Conservation (phyloP, 331 rosid species). For the Malus hybrid region DNA sequence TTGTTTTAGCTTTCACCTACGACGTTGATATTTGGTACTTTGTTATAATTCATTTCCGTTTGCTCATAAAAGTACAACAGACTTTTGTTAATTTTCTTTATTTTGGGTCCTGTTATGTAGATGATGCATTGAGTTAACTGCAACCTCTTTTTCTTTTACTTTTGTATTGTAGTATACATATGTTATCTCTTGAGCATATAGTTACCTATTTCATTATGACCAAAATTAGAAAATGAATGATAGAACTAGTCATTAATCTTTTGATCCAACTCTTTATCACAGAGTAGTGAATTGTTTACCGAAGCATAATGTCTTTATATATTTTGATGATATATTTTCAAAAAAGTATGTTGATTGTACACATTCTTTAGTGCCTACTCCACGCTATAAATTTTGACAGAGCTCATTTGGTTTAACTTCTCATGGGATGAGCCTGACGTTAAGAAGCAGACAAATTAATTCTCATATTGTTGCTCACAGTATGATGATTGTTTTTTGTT, state of each 20-base stretch:
- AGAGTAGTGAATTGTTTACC: not conserved
- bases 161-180: not conserved
- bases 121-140: not conserved
- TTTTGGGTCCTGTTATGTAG: not conserved
- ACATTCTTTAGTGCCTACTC: not conserved
- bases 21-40: too few species aligned
- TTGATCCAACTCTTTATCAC: not conserved
- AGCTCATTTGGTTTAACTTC: not conserved
- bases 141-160: not conserved
- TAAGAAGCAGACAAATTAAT: not conserved
- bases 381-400: not conserved
- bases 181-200: not conserved
- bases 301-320: not conserved
- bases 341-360: not conserved
- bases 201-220: not conserved
- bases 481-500: constrained; percentile 27
- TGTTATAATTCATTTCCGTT: too few species aligned
- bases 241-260: not conserved
- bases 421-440: not conserved
- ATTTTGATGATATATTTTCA: not conserved
- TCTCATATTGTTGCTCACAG: not conserved
- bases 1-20: too few species aligned
- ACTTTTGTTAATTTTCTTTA: not conserved
- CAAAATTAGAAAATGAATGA: not conserved
- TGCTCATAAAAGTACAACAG: too few species aligned